Conservation (phyloP, 768 basidiomycete genomes). For the Coprinellus micaceus region DNA sequence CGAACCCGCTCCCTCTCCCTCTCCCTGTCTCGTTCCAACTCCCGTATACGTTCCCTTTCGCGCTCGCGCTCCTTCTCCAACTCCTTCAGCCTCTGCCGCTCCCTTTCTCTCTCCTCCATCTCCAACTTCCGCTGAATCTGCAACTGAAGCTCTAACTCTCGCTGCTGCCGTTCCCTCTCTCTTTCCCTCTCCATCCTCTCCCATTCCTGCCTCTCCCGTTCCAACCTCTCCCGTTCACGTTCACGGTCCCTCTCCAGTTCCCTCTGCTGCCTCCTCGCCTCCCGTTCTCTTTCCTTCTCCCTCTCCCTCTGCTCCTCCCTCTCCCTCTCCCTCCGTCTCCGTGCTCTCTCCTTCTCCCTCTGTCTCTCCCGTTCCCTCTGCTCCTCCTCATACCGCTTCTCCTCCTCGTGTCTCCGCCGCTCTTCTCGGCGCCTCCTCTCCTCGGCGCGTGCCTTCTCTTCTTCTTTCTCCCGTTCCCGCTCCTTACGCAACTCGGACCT, state of each 20-base stretch:
- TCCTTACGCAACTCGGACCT: conserved; percentile 11
- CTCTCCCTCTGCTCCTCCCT: conserved; percentile 19
- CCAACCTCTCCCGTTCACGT: conserved; percentile 17
- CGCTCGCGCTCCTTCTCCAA: conserved; percentile 8
- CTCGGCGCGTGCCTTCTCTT: conserved; percentile 15
- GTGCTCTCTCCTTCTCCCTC: conserved; percentile 10
- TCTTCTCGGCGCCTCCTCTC: conserved; percentile 13
- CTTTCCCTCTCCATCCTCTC: conserved; percentile 5
- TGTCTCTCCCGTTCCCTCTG: conserved; percentile 11
- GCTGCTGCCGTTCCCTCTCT: conserved; percentile 1
- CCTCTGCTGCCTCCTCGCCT: conserved; percentile 11
- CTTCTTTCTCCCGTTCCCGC: conserved; percentile 7
- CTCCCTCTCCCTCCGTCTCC: conserved; percentile 11
- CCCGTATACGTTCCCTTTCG: conserved; percentile 12
- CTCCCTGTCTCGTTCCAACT: conserved; percentile 11
- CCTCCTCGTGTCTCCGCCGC: too few species aligned
- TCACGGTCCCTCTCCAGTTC: conserved; percentile 14
- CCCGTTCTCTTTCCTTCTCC: conserved; percentile 2
- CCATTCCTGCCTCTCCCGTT: conserved; percentile 11
- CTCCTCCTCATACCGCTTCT: conserved; percentile 19
- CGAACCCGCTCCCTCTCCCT: conserved; percentile 13
- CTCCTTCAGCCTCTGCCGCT: not conserved
- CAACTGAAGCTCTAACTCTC: not conserved
- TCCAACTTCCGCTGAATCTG: not conserved
- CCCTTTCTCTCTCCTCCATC: not conserved